Percentiles rank a stretch among this genome's conserved stretches.
These are phyloP conservation scores for Nicotiana undulata DNA, from an alignment of 257 asterid species.

Conservation along the genomic window DNA sequence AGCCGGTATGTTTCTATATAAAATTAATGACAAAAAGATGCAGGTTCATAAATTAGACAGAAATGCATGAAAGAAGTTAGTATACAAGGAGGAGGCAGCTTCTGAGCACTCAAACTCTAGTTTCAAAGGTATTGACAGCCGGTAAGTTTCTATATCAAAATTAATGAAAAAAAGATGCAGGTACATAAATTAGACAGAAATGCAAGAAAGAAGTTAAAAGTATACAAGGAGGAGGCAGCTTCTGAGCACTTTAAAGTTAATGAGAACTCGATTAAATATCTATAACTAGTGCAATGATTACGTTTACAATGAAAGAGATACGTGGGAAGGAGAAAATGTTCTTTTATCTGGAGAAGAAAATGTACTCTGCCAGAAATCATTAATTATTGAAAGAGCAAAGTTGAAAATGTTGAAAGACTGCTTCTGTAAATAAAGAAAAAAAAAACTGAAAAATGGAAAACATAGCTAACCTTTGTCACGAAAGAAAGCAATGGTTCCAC, in stretches of 20 bases:
- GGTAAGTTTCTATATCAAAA: not conserved
- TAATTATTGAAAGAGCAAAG: not conserved
- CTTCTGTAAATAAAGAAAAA: not conserved
- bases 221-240: not conserved
- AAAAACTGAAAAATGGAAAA: not conserved
- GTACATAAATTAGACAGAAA: not conserved
- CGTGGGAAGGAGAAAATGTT: not conserved
- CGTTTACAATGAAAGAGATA: not conserved
- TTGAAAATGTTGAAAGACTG: not conserved
- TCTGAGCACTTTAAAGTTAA: not conserved
- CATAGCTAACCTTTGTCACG: conserved; percentile 68
- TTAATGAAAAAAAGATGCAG: not conserved
- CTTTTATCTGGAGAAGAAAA: not conserved
- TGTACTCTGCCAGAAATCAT: not conserved
- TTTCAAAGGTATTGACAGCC: not conserved
- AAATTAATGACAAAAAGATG: not conserved
- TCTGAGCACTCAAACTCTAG: not conserved
- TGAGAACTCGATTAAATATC: not conserved
- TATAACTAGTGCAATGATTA: not conserved
- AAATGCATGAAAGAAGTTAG: not conserved
- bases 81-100: not conserved
- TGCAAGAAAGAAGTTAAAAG: not conserved
- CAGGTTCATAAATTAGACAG: not conserved
- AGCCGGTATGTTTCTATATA: not conserved
- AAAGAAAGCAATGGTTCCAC: conserved; percentile 97